These are phyloP conservation scores for Exophiala oligosperma DNA, from an alignment of 2,329 filamentous ascomycete species.

Conservation along the genomic window DNA sequence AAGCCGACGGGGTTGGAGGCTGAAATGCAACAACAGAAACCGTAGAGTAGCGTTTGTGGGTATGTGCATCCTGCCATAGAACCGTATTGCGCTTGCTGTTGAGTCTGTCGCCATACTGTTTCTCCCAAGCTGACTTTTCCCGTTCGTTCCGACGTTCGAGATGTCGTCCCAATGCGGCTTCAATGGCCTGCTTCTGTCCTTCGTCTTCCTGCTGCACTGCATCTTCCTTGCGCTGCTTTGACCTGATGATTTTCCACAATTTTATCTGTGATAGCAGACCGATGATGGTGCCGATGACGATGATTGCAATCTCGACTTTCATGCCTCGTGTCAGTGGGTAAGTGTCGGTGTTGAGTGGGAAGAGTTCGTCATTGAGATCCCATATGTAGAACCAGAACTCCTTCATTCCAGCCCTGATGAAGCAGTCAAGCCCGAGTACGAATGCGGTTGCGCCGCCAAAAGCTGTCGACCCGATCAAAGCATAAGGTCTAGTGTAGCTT, in stretches of 20 bases:
- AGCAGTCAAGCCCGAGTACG: conserved; percentile 86
- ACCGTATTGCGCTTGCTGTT: conserved; percentile 45
- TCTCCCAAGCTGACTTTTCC: conserved; percentile 68
- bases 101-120: conserved; percentile 66
- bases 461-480: conserved; percentile 72
- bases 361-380: conserved; percentile 75
- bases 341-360: conserved; percentile 72
- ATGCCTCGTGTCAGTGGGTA: conserved; percentile 88
- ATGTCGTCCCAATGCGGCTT: conserved; percentile 68
- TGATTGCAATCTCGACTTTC: conserved; percentile 76
- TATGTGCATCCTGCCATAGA: conserved; percentile 49
- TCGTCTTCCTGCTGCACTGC: conserved; percentile 50
- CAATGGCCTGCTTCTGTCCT: conserved; percentile 61
- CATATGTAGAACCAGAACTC: conserved; percentile 96
- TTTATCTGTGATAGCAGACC: conserved; percentile 83
- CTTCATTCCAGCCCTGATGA: conserved; percentile 83
- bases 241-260: conserved; percentile 76
- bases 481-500: conserved; percentile 74
- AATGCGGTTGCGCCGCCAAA: conserved; percentile 79
- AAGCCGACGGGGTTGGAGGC: background rate
- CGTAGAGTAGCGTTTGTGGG: conserved; percentile 34
- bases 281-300: conserved; percentile 70
- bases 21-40: conserved; percentile 20
- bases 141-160: conserved; percentile 46
- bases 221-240: conserved; percentile 49